phyloP scores from a whole-genome alignment of 371 early-diverging fungal species.

The Thermomucor indicae-seudaticae region DNA sequence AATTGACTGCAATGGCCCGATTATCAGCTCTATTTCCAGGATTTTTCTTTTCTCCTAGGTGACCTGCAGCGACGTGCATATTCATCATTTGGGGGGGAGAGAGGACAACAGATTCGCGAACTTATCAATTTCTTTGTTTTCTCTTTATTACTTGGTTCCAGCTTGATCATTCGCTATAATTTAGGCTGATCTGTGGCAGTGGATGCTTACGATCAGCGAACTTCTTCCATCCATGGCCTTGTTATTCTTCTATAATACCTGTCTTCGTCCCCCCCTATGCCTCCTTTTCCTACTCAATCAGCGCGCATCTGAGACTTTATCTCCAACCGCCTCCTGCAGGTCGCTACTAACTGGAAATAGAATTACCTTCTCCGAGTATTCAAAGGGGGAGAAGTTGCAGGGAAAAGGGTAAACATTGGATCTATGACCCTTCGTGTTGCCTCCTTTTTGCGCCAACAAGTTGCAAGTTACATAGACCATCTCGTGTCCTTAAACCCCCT shows the following conservation, averaged over 20 bases:
- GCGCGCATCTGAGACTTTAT: not conserved
- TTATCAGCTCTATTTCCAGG: not conserved
- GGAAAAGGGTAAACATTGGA: not conserved
- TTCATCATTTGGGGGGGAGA: slow-evolving; percentile 2
- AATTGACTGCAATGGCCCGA: slow-evolving; percentile 12
- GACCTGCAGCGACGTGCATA: slow-evolving; percentile 7
- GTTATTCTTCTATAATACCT: no score
- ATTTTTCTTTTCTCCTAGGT: slow-evolving; percentile 4
- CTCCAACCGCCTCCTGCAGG: slow-evolving; percentile 6
- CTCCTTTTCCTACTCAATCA: slow-evolving; percentile 1
- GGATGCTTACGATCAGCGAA: no score
- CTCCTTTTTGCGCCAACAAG: slow-evolving; percentile 7
- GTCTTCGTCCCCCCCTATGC: no score
- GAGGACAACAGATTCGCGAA: no score
- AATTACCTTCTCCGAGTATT: not conserved
- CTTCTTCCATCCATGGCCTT: no score
- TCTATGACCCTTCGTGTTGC: slow-evolving; percentile 4
- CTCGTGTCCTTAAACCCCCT: not conserved
- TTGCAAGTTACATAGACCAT: no score
- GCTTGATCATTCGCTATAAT: no score
- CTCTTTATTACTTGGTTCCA: not conserved
- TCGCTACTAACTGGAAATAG: not conserved
- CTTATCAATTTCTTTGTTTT: not conserved
- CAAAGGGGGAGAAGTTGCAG: slow-evolving; percentile 6
- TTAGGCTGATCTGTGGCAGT: no score